phyloP scores from a whole-genome alignment of 2,329 filamentous ascomycete species.

The Pezizomycotina sp. region DNA sequence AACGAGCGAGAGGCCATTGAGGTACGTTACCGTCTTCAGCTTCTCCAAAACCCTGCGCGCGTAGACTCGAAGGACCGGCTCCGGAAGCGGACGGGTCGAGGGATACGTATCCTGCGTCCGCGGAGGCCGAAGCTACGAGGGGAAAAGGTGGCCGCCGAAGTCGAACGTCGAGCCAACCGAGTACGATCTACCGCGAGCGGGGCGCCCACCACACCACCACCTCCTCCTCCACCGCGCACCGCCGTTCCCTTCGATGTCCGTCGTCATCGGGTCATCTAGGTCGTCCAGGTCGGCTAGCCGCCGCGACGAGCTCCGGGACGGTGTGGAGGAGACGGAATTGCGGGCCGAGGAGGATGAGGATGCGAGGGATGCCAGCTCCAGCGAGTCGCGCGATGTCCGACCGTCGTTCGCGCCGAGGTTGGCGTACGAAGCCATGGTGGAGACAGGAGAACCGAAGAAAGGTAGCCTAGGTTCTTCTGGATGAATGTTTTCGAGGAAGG shows the following conservation, averaged over 20 bases:
- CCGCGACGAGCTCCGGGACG: conserved; percentile 76
- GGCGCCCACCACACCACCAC: conserved; percentile 28
- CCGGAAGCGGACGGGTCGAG: conserved; percentile 45
- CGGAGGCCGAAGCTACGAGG: conserved; percentile 67
- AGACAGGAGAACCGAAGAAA: too few species aligned
- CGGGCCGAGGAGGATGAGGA: conserved; percentile 55
- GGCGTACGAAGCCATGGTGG: too few species aligned
- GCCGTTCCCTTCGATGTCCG: conserved; percentile 25
- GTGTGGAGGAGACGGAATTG: conserved; percentile 56
- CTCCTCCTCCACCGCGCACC: conserved; percentile 10
- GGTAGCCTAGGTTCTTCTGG: too few species aligned
- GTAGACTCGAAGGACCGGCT: conserved; percentile 23
- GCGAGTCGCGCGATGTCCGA: conserved; percentile 93
- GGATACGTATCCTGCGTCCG: conserved; percentile 59
- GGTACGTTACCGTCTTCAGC: conserved; percentile 84
- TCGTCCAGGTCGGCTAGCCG: conserved; percentile 49
- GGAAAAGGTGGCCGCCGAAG: conserved; percentile 84
- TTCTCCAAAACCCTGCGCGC: conserved; percentile 64
- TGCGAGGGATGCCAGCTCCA: conserved; percentile 88
- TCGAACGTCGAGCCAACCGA: conserved; percentile 89
- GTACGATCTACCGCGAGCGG: conserved; percentile 49
- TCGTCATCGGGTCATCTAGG: conserved; percentile 59
- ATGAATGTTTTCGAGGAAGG: too few species aligned
- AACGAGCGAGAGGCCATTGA: conserved; percentile 83
- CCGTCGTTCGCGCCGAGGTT: too few species aligned